Evolutionary conservation across 140 eudicot genomes (phyloP), one percentile per base, ranked within the genome.

Genomic region (Senecio squalidus): DNA sequence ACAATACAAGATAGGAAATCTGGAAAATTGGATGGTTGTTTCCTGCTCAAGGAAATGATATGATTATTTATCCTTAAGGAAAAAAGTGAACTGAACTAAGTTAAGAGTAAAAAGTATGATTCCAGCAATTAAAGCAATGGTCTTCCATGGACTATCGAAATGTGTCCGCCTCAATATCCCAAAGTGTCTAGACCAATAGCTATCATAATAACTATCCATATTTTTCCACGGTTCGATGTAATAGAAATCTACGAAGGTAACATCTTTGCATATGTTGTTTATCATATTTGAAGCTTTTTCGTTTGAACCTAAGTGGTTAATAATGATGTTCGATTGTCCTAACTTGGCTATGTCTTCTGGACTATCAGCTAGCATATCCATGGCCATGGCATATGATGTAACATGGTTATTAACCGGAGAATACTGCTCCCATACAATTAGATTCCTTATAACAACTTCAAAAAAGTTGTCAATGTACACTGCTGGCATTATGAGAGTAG

Each of bases 261-360:
- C 8, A 6, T 25, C 11, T 23, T 59, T 16, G 17, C 51, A 24
- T 39, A 39, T 28, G 11, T n/a, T 16, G 27, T 59, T 40, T 17
- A 40, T 41, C 51, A 59, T 6, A 3, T 59, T 14, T n/a, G n/a
- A 51, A 38, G 26, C 65, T 6, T 59, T 33, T 45, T 59, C 24
- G 9, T 40, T 23, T 1, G 39, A 59, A 15, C 38, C 5, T 14
- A 40, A 16, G 10, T 23, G 8, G 65, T 59, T 40, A 4, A 17
- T 6, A 8, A 58, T 5, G 24, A 58, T 39, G 0, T 28, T 5
- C 40, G 38, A 25, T 41, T 38, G 22, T 23, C 39, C 52, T 25
- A 59, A 23, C 27, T 26, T 59, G 21, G 23, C 34, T 22, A 59
- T 52, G 23, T 59, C 52, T 4, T 40, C 52, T 40, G 16, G 10